Evolutionary conservation across 176 grass and related monocot species (phyloP), one percentile per base, ranked within the genome.

Genomic region (Paspalum notatum): DNA sequence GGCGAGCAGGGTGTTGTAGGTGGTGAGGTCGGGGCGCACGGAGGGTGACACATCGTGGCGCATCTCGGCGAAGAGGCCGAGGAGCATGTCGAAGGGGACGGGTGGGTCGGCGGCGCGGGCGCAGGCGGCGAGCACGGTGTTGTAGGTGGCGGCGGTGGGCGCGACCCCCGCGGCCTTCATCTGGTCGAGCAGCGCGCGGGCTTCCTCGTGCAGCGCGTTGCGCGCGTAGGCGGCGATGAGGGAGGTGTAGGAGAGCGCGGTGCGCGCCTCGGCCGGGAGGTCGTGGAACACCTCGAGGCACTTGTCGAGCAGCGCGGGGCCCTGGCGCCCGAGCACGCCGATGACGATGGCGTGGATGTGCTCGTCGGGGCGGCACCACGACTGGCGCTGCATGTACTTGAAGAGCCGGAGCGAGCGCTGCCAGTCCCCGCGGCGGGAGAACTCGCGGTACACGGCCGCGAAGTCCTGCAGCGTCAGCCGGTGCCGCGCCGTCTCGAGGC

Each of bases 281-380:
- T 89, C 78, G 32, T 89, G 85, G 88, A 91, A 90, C 11, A 90
- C 83, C 83, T 94, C 72, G 51, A 87, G 73, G 80, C 90, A 91
- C 86, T 91, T 93, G 49, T 98, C 92, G 75, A 90, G 80, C 61
- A 98, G 91, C 1, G 90, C 92, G 10, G 93, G 88, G 65, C 83
- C 88, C 84, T 98, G 89, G 80, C 92, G 92, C 7, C 95, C 95
- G 50, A 98, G 86, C 61, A 93, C 88, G 66, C 95, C 92, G 76
- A 98, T 91, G 56, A 98, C 61, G 79, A 98, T 95, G 43, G 95
- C 92, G 74, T 95, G 88, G 78, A 98, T 98, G 86, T 95, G 95
- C 84, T 98, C 90, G 90, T 98, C 90, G 85, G 92, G 95, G 82
- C 90, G 92, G 90, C 95, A 98, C 95, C 95, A 98, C 4, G 92